phyloP scores from a whole-genome alignment of 768 basidiomycete species.

The Phlebiopsis flavidoalba region DNA sequence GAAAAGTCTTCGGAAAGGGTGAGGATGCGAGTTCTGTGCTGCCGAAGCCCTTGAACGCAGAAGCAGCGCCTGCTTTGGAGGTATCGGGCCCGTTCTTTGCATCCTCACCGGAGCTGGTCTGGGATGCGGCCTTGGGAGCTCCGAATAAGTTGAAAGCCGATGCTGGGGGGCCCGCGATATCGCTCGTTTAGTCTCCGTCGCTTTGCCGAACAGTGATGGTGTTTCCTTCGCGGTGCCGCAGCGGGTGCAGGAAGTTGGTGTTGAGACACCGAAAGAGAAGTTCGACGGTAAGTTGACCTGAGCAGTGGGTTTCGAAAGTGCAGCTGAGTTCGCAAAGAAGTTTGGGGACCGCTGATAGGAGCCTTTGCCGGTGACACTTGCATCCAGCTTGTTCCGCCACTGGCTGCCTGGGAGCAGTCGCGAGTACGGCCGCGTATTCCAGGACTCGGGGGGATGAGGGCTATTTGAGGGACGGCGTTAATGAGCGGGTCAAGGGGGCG shows the following conservation, averaged over 20 bases:
- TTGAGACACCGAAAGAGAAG: conserved; percentile 1
- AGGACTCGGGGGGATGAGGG: conserved; percentile 26
- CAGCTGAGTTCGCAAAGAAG: conserved; percentile 55
- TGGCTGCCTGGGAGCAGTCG: conserved; percentile 6
- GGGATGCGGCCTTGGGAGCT: conserved; percentile 4
- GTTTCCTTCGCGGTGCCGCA: background rate
- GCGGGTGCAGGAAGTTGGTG: background rate
- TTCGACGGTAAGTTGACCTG: conserved; percentile 1
- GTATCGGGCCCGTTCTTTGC: background rate
- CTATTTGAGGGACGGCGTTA: conserved; percentile 20
- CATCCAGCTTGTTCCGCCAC: background rate
- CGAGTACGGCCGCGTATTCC: conserved; percentile 9
- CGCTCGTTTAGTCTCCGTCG: background rate
- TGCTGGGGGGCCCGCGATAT: background rate
- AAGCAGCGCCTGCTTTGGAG: background rate
- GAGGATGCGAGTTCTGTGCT: background rate
- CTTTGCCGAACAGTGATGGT: background rate
- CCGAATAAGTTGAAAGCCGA: background rate
- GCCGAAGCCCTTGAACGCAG: background rate
- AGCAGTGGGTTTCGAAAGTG: conserved; percentile 33
- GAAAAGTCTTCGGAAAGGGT: background rate
- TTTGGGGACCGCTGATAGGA: conserved; percentile 44
- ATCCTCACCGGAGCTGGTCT: background rate
- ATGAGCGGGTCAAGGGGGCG: conserved; percentile 12
- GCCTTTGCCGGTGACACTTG: conserved; percentile 6